These are phyloP conservation scores for Cicer cuneatum DNA, from an alignment of 306 rosid genomes.

Conservation along the genomic window DNA sequence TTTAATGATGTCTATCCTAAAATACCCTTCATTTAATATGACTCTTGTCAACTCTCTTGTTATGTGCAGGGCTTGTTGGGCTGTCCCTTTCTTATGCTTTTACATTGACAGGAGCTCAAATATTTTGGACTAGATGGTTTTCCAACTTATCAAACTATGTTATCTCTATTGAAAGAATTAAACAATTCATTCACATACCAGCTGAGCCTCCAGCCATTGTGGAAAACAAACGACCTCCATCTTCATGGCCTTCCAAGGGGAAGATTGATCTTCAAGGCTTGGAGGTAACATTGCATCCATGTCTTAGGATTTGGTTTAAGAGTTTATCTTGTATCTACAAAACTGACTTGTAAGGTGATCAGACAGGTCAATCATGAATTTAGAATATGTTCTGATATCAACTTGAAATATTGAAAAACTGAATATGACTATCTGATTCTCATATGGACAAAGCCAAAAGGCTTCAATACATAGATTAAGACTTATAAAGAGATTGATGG, in stretches of 20 bases:
- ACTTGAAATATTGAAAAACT: too few relatives aligned
- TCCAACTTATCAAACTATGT: slow-evolving; percentile 63
- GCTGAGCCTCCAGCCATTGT: slow-evolving; percentile 69
- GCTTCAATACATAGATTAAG: too few relatives aligned
- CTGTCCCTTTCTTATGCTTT: slow-evolving; percentile 79
- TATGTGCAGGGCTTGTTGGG: slow-evolving; percentile 74
- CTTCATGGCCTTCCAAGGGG: slow-evolving; percentile 80
- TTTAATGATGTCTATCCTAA: too few relatives aligned
- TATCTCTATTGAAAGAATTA: slow-evolving; percentile 80
- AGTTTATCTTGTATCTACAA: too few relatives aligned
- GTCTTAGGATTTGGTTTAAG: not conserved
- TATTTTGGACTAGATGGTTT: slow-evolving; percentile 59
- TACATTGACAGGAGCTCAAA: slow-evolving; percentile 50
- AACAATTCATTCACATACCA: slow-evolving; percentile 76
- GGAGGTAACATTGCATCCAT: slow-evolving; percentile 49
- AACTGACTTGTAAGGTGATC: too few relatives aligned
- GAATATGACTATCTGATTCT: too few relatives aligned
- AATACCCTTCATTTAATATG: not conserved
- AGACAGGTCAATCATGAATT: too few relatives aligned
- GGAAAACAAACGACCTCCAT: slow-evolving; percentile 62
- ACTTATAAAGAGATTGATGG: too few relatives aligned
- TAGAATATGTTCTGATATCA: too few relatives aligned
- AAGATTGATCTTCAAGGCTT: slow-evolving; percentile 67
- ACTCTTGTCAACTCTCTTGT: slow-evolving; percentile 4
- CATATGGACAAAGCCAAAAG: too few relatives aligned